Base-by-base conservation (phyloP, 495 filamentous ascomycete genomes). In the Extremus antarcticus region DNA sequence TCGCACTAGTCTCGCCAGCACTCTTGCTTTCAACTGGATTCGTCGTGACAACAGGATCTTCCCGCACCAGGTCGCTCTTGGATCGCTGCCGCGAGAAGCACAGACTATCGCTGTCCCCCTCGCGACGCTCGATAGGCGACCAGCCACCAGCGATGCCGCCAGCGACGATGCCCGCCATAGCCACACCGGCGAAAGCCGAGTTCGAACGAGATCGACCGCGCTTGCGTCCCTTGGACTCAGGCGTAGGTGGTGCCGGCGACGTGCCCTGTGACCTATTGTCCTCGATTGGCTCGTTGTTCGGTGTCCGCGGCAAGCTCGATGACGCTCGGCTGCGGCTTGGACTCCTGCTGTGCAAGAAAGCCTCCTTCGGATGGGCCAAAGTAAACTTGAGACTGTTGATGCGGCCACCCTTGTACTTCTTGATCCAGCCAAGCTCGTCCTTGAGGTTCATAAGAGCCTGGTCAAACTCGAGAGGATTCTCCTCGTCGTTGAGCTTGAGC, bases 101-200 rank as follows among this genome's bases (percentile, higher is more conserved):
- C 56, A 75, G 63, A 0, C 75, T 73, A 39, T 78, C 78, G 24
- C 78, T 78, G 8, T 65, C 63, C 16, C 60, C 60, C 13, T 59
- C 51, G 25, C 29, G 32, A 21, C 78, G 73, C 52, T 89, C 88
- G 52, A 92, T 86, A 0, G 90, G 90, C 47, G 88, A 94, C 88
- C 87, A 94, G 41, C 87, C 88, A 38, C 88, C 88, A 32, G 80
- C 88, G 47, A 95, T 82, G 69, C 84, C 85, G 50, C 87, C 88
- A 35, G 89, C 90, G 54, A 95, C 82, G 47, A 95, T 81, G 57
- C 90, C 90, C 22, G 89, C 84, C 87, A 86, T 86, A 32, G 89
- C 88, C 3, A 88, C 86, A 1, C 87, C 87, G 10, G 87, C 88
- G 47, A 94, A 78, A 1, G 85, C 82, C 0, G 88, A 94, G 69